These are phyloP conservation scores for Cladosporium sp. DNA, from an alignment of 2,329 filamentous ascomycete species.

Conservation along the genomic window DNA sequence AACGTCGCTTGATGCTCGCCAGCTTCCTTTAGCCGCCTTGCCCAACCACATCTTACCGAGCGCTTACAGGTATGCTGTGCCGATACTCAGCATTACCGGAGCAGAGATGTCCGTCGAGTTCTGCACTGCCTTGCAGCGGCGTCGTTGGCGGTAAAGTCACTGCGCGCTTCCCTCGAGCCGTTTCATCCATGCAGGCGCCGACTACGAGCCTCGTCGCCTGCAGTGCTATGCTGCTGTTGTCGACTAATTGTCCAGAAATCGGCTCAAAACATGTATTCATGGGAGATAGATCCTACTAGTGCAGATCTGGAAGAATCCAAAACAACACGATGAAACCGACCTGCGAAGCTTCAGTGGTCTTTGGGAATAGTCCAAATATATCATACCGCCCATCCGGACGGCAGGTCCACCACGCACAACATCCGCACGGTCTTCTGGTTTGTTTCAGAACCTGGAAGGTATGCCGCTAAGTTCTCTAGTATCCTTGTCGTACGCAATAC, in stretches of 20 bases:
- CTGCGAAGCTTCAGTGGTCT: no score
- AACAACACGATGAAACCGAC: conserved; percentile 1
- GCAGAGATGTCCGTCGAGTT: background rate
- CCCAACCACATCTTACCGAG: conserved; percentile 10
- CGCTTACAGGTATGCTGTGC: conserved; percentile 7
- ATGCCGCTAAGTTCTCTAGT: conserved; percentile 10
- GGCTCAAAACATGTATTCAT: background rate
- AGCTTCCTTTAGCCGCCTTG: conserved; percentile 10
- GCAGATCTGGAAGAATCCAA: background rate
- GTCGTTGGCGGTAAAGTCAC: background rate
- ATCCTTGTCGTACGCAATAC: conserved; percentile 6
- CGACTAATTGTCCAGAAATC: background rate
- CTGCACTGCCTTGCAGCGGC: background rate
- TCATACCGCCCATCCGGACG: background rate
- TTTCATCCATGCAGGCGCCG: conserved; percentile 12
- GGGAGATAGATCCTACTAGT: background rate
- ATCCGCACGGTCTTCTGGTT: conserved; percentile 10
- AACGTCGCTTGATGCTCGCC: background rate
- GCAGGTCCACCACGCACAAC: background rate
- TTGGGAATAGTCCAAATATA: background rate
- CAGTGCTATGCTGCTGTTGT: background rate
- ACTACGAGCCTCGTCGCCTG: background rate
- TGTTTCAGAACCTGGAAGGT: conserved; percentile 8
- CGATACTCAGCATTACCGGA: background rate
- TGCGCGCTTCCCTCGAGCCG: conserved; percentile 2